Percentiles rank a stretch among this genome's conserved stretches.
phyloP scores from a whole-genome alignment of 2,329 filamentous ascomycete genomes.

The Zarea fungicola region DNA sequence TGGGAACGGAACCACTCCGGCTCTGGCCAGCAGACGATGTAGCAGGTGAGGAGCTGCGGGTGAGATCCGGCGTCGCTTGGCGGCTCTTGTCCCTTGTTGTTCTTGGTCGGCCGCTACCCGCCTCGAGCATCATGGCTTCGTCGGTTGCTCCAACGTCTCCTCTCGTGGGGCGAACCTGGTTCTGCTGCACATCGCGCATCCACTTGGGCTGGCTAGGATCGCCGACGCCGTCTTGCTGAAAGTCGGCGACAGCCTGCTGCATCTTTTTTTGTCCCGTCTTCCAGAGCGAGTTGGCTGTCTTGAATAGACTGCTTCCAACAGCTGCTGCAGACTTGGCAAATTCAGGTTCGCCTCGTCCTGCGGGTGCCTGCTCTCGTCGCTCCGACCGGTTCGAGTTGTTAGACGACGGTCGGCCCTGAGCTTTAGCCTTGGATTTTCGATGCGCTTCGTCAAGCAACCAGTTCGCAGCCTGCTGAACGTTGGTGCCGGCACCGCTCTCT shows the following conservation, averaged over 20 bases:
- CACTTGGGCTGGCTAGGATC: constrained; percentile 85
- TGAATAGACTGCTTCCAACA: constrained; percentile 78
- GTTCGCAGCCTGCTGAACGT: constrained; percentile 82
- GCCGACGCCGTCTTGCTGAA: constrained; percentile 59
- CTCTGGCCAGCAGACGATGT: constrained; percentile 39
- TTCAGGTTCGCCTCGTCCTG: constrained; percentile 60
- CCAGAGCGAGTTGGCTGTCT: constrained; percentile 93
- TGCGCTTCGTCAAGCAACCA: constrained; percentile 92
- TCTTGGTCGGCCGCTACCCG: constrained; percentile 54
- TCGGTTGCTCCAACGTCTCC: constrained; percentile 48
- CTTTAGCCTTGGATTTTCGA: constrained; percentile 70
- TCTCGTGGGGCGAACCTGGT: constrained; percentile 18
- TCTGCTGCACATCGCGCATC: constrained; percentile 72
- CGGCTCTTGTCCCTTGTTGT: constrained; percentile 19
- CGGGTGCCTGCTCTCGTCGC: constrained; percentile 17
- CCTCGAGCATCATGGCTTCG: constrained; percentile 76
- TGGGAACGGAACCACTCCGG: constrained; percentile 44
- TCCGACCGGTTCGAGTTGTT: constrained; percentile 28
- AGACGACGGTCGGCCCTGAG: constrained; percentile 45
- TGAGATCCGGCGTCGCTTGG: constrained; percentile 26
- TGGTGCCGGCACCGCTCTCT: constrained; percentile 70
- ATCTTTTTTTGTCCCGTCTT: constrained; percentile 91
- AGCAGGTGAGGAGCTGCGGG: constrained; percentile 47
- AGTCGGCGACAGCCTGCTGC: constrained; percentile 85
- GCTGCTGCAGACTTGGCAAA: constrained; percentile 76